Conservation (phyloP, 306 rosid genomes). For the Aeschynomene evenia region DNA sequence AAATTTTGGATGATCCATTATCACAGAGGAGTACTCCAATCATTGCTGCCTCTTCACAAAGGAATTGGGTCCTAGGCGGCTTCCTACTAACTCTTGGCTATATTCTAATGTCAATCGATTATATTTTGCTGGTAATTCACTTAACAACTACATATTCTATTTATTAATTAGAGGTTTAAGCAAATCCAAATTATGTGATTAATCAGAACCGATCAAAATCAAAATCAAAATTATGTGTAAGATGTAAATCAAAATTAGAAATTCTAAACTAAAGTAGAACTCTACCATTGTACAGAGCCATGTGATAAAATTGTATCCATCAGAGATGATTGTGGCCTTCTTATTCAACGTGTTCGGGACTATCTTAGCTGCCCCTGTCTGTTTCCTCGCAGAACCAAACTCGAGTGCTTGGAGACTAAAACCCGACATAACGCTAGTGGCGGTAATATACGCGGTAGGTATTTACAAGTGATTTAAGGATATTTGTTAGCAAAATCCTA, state of each 20-base stretch:
- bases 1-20: conserved; percentile 2
- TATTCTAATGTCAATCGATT: conserved; percentile 30
- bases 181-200: too few species aligned
- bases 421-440: conserved; percentile 34
- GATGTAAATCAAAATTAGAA: background rate
- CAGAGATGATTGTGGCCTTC: conserved; percentile 35
- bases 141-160: background rate
- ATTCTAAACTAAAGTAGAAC: background rate
- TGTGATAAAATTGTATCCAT: conserved; percentile 36
- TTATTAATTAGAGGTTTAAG: too few species aligned
- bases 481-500: too few species aligned
- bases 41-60: conserved; percentile 15
- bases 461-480: too few species aligned
- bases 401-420: conserved; percentile 34
- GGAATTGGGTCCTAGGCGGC: conserved; percentile 45
- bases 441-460: conserved; percentile 43
- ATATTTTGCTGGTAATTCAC: conserved; percentile 41
- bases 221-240: background rate
- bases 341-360: conserved; percentile 37
- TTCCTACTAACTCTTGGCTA: conserved; percentile 30
- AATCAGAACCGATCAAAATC: too few species aligned
- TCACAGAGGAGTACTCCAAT: too few species aligned
- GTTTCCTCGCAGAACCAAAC: conserved; percentile 38
- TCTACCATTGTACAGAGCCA: conserved; percentile 36
- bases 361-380: conserved; percentile 39